Evolutionary conservation across 768 basidiomycete species (phyloP), one percentile per base, ranked within the genome.

Genomic region (Bullera alba): DNA sequence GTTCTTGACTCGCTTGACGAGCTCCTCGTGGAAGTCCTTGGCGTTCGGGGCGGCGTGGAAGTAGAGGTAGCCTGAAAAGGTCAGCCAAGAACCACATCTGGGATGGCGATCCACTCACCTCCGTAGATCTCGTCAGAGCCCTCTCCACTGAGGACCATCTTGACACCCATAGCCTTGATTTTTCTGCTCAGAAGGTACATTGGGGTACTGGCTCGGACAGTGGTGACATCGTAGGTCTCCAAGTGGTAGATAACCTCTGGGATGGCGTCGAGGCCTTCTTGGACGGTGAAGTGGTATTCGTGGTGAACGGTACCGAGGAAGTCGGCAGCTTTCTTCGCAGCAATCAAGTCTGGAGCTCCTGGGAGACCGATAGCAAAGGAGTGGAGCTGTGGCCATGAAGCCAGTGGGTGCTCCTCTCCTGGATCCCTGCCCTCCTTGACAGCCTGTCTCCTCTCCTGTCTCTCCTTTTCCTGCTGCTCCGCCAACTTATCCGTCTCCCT

Each of bases 161-260:
- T 99, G 46, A 99, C 95, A 51, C 95, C 95, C 87, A 90, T 96
- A 3, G 95, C 93, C 76, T 97, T 99, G 77, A 99, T 92, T 76
- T 99, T 97, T 42, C 95, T 81, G 70, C 86, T 89, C 53, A 99
- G 81, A 25, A 99, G 83, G 74, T 97, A 97, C 95, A 99, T 99
- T 2, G 95, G 95, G 3, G 92, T 96, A 63, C 86, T 89, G 7
- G 95, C 95, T 42, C 95, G 85, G 42, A 96, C 88, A 32, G 95
- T 99, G 25, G 95, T 99, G 50, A 99, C 95, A 72, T 99, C 95
- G 74, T 89, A 97, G 1, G 95, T 97, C 76, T 99, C 95, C 29
- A 99, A 82, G 68, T 97, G 93, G 73, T 96, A 85, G 58, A 99
- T 95, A 53, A 97, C 93, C 51, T 99, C 95, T 3, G 88, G 87